Percentiles rank a stretch among this genome's conserved stretches.
These are phyloP conservation scores for Sporothrix globosa DNA, from an alignment of 2,329 filamentous ascomycete species.

Conservation along the genomic window DNA sequence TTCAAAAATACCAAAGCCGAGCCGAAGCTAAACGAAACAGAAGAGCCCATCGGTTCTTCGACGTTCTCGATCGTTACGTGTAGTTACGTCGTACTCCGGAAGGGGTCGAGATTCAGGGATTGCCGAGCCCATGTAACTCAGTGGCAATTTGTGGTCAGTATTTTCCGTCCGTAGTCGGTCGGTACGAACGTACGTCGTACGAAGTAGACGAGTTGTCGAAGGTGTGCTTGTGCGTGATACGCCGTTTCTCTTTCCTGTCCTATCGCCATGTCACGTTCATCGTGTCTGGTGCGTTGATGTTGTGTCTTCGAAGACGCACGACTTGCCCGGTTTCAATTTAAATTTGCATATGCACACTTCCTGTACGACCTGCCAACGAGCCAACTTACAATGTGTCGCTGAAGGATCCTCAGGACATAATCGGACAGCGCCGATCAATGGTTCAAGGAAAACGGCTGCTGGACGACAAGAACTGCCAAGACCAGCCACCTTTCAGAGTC, in stretches of 20 bases:
- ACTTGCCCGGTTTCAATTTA: not conserved
- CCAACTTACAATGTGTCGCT: not conserved
- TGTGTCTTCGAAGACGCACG: not conserved
- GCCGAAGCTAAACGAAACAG: not conserved
- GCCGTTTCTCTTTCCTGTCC: too few relatives aligned
- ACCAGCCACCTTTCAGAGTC: too few relatives aligned
- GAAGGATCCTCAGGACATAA: conserved; percentile 1
- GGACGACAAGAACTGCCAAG: conserved; percentile 13
- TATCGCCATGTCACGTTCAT: not conserved
- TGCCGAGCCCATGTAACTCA: conserved; percentile 2
- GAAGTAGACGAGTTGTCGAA: not conserved
- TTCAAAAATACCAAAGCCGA: not conserved
- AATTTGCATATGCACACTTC: conserved; percentile 15
- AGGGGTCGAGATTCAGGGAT: not conserved
- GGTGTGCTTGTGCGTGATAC: not conserved
- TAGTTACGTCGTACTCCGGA: not conserved
- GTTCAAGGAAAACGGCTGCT: conserved; percentile 1
- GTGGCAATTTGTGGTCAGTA: conserved; percentile 1
- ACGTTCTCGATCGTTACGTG: not conserved
- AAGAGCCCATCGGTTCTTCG: not conserved
- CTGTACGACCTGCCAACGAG: not conserved
- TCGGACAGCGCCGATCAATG: conserved; percentile 15
- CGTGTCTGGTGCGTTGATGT: not conserved
- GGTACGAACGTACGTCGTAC: too few relatives aligned
- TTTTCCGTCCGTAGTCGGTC: not conserved